phyloP scores from a whole-genome alignment of 306 rosid species.

The Trifolium repens region DNA sequence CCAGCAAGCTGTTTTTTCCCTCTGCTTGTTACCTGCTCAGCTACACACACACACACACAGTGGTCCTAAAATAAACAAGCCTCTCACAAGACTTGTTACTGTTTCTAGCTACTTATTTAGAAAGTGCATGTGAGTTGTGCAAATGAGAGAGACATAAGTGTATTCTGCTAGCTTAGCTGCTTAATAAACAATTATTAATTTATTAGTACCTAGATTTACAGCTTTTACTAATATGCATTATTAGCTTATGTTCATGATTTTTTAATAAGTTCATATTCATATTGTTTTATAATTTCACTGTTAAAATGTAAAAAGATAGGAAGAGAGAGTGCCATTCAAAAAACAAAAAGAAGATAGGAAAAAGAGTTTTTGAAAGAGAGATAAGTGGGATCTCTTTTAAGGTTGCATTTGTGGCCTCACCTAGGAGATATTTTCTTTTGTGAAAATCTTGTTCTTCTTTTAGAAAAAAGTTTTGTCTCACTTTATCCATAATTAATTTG shows the following conservation, averaged over 20 bases:
- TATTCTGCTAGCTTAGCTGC: not conserved
- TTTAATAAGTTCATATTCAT: not conserved
- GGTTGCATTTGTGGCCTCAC: not conserved
- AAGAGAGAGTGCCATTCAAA: not conserved
- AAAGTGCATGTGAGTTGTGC: constrained; percentile 33
- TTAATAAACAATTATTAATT: not conserved
- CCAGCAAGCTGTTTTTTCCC: constrained; percentile 38
- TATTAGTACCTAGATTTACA: not conserved
- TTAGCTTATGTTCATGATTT: not conserved
- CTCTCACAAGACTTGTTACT: constrained; percentile 38
- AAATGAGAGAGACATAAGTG: constrained; percentile 26
- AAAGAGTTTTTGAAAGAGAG: not conserved
- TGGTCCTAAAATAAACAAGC: constrained; percentile 45
- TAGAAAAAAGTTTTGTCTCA: no score
- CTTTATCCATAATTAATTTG: no score
- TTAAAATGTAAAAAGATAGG: not conserved
- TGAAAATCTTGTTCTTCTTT: not conserved
- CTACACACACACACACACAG: constrained; percentile 36
- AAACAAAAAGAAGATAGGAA: not conserved
- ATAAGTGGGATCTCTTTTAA: constrained; percentile 5
- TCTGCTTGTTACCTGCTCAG: constrained; percentile 40
- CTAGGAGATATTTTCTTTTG: not conserved
- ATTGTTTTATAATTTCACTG: not conserved
- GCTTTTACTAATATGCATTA: not conserved
- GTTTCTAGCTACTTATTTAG: constrained; percentile 2